Evolutionary conservation across 345 rosid species (phyloP).

Genomic region (Isatis tinctoria): DNA sequence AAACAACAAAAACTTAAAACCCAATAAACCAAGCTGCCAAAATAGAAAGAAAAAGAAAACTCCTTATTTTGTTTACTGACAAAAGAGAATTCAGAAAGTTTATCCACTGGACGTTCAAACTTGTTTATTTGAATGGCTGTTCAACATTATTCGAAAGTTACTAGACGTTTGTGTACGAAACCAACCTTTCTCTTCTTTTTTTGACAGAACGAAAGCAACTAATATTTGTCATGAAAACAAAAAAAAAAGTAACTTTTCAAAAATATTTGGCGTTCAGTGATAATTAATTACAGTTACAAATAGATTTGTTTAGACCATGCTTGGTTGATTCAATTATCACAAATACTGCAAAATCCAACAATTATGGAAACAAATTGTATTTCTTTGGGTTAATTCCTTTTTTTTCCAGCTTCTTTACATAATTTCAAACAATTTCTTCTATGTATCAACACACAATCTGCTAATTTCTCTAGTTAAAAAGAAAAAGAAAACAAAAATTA

Average conservation of each 20-base stretch:
- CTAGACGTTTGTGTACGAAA: not conserved
- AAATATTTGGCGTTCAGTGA: not conserved
- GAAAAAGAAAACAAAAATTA: not conserved
- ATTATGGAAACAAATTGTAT: not conserved
- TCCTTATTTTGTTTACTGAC: conserved; percentile 3
- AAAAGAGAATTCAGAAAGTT: conserved; percentile 17
- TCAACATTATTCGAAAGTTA: conserved; percentile 10
- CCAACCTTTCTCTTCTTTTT: not conserved
- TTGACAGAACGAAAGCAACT: not conserved
- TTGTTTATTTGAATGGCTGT: not conserved
- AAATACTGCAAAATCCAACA: not conserved
- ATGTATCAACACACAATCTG: conserved; percentile 17
- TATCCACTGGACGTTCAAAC: conserved; percentile 10
- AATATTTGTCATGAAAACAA: not conserved
- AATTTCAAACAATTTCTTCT: conserved; percentile 9
- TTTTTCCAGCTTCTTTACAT: conserved; percentile 15
- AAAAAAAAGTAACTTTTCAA: not conserved
- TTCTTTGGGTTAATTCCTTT: not conserved
- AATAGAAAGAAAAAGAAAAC: conserved; percentile 6
- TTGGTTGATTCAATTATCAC: not conserved
- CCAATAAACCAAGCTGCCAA: conserved; percentile 14
- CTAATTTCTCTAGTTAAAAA: not conserved
- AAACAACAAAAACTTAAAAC: not conserved
- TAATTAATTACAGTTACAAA: not conserved
- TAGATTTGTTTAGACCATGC: not conserved